Base-by-base conservation (phyloP, 768 basidiomycete species). In the Guyanaporus albipodus region DNA sequence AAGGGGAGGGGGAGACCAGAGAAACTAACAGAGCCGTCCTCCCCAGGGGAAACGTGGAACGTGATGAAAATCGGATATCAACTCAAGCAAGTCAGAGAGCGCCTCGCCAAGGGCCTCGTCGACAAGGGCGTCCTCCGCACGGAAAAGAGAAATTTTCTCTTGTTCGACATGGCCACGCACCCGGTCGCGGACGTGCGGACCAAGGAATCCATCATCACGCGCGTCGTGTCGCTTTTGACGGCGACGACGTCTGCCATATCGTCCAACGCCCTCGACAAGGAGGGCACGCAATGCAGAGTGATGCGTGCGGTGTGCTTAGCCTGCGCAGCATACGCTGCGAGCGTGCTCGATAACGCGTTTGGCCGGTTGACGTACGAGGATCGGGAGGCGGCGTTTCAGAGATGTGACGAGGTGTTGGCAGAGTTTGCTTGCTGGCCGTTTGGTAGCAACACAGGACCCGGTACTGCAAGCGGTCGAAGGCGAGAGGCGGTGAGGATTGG, bases 111-210 rank as follows among this genome's bases (percentile, higher is more conserved):
- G 66, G 83, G 95, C 3, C 81, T 99, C 32, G 95, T 97, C 42
- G 95, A 99, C 75, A 99, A 99, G 69, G 96, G 95, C 58, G 83
- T 99, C 31, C 80, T 99, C n/a, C 87, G 96, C 41, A 99, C 95
- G 14, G 96, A 98, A 67, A 98, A 99, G 65, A 88, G 93, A 60
- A 98, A 98, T 67, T 99, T 99, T 69, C 79, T 99, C 40, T 76
- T 99, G 24, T 99, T 99, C 70, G 95, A 99, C 72, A 99, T 99
- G 95, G 95, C 96, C 15, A 99, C 95, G 0, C 95, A 99, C 66
- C 96, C 95, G 2, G 88, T 98, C 40, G 91, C 94, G 7, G 94
- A 97, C 67, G 78, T 90, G 11, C 85, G 89, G 48, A 85, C 84
- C 8, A 98, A 98, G 63, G 92, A 93, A 62, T 75, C 77, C 48